Percentiles rank a stretch among this genome's conserved stretches.
phyloP scores from a whole-genome alignment of 495 filamentous ascomycete genomes.

The Neurospora intermedia region DNA sequence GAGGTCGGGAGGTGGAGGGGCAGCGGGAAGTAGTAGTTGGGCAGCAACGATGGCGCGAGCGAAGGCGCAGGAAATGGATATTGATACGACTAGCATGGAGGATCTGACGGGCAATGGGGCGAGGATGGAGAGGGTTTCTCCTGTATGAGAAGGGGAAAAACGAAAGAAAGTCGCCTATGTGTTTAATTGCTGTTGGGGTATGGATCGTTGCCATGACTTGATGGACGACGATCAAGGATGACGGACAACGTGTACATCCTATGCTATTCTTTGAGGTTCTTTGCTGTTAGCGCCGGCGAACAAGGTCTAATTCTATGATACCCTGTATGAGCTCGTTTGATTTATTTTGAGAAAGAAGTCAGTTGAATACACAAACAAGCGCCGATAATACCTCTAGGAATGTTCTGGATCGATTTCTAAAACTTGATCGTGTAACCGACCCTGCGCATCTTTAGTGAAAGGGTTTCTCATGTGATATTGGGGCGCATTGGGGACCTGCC shows the following conservation, averaged over 20 bases:
- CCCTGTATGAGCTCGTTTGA: background rate
- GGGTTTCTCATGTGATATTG: background rate
- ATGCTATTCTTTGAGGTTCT: background rate
- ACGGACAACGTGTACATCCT: background rate
- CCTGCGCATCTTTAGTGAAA: background rate
- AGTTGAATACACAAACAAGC: background rate
- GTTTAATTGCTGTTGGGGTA: background rate
- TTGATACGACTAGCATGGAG: conserved; percentile 11
- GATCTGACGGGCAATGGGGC: conserved; percentile 9
- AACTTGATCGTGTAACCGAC: background rate
- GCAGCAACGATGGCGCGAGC: background rate
- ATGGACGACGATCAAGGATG: background rate
- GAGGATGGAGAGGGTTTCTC: conserved; percentile 1
- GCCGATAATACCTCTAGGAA: background rate
- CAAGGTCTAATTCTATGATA: background rate
- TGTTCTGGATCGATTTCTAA: background rate
- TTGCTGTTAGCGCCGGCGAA: background rate
- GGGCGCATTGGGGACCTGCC: background rate
- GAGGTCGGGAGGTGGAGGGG: background rate
- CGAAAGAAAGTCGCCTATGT: background rate
- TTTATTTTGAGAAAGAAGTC: background rate
- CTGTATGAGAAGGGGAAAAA: background rate
- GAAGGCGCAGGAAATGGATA: conserved; percentile 6
- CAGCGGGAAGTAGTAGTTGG: background rate
- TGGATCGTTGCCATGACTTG: background rate